Evolutionary conservation across 495 filamentous ascomycete species (phyloP).

Genomic region (Tuber melanosporum): DNA sequence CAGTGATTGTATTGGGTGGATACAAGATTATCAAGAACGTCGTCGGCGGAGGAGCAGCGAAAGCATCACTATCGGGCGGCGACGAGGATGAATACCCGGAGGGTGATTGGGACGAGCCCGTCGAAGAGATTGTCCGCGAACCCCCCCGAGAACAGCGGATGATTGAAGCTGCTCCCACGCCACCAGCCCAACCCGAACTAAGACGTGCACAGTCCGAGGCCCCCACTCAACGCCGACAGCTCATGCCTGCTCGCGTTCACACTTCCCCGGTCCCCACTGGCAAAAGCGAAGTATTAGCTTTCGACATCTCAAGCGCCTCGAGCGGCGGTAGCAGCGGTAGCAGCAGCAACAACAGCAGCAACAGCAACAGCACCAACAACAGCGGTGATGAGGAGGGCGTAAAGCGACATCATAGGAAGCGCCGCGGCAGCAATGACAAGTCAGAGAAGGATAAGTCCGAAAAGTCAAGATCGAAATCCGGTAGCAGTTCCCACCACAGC

Average conservation of each 20-base stretch:
- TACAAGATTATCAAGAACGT: conserved; percentile 95
- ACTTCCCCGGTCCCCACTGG: background rate
- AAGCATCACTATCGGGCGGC: conserved; percentile 43
- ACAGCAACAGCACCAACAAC: conserved; percentile 4
- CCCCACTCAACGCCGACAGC: background rate
- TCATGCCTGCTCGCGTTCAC: background rate
- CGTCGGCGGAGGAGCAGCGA: conserved; percentile 39
- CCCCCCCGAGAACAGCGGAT: background rate
- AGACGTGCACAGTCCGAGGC: background rate
- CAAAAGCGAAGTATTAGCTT: background rate
- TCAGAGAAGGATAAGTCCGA: conserved; percentile 26
- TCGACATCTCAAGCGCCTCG: background rate
- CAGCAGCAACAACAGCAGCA: conserved; percentile 6
- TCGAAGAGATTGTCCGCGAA: conserved; percentile 1
- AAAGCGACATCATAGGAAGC: conserved; percentile 15
- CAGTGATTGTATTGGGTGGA: conserved; percentile 87
- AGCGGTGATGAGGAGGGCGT: conserved; percentile 14
- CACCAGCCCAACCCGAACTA: background rate
- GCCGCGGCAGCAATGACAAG: conserved; percentile 19
- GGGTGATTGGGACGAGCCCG: conserved; percentile 48
- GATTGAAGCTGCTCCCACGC: background rate
- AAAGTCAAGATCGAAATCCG: conserved; percentile 6
- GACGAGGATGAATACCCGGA: conserved; percentile 48
- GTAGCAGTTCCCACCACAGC: conserved; percentile 5
- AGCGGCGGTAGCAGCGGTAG: background rate